These are phyloP conservation scores for Cenchrus purpureus DNA, from an alignment of 176 grass and related monocot genomes.

Conservation along the genomic window DNA sequence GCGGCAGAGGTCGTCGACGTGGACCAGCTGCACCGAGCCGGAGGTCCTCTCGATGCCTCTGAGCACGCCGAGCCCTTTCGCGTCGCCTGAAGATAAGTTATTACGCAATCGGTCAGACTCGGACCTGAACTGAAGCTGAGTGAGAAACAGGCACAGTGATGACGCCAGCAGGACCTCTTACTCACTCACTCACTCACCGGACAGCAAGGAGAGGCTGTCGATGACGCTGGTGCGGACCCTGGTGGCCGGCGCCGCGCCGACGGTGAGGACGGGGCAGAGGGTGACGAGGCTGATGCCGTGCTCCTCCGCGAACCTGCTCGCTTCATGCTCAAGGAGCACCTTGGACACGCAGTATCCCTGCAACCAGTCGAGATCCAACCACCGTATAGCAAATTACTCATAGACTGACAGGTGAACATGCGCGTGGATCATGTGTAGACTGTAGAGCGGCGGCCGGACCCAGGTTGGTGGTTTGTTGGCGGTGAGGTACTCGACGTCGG, in stretches of 20 bases:
- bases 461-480: conserved; percentile 36
- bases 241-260: conserved; percentile 30
- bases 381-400: no score
- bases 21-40: background rate
- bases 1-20: conserved; percentile 45
- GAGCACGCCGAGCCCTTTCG: no score
- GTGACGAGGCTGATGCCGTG: conserved; percentile 51
- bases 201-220: conserved; percentile 46
- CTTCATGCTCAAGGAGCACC: conserved; percentile 45
- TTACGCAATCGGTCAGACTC: no score
- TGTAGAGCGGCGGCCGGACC: conserved; percentile 16
- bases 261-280: conserved; percentile 39
- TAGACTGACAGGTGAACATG: no score
- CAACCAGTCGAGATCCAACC: background rate
- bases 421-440: no score
- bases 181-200: conserved; percentile 6
- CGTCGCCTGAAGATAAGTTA: no score
- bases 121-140: no score
- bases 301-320: conserved; percentile 39
- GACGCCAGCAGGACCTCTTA: no score
- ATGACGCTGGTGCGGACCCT: conserved; percentile 37
- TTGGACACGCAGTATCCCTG: conserved; percentile 53
- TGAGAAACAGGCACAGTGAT: no score
- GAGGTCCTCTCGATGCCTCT: no score
- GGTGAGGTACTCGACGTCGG: conserved; percentile 59